A percentile compares a stretch with the other conserved stretches of the same genome.
Conservation (phyloP, 257 asterid genomes). For the Lantana camara region DNA sequence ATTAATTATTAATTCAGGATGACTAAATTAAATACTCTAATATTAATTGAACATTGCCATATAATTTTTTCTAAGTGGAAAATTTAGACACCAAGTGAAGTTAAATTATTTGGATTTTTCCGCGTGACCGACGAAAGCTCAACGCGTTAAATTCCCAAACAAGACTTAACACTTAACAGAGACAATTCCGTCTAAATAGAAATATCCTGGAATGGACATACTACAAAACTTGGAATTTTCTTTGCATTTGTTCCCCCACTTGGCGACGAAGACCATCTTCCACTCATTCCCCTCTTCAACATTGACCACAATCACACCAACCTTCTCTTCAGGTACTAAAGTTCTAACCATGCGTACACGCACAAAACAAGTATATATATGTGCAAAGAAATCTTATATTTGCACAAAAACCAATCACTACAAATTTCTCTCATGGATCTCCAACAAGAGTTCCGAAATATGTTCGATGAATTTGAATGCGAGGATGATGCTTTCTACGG, state of each 20-base stretch:
- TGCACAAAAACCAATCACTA: slow-evolving; percentile 5
- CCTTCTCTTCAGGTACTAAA: background rate
- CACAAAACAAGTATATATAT: background rate
- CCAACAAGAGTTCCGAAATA: slow-evolving; percentile 28
- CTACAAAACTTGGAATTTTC: slow-evolving; percentile 51
- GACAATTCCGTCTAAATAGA: slow-evolving; percentile 21
- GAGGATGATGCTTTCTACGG: slow-evolving; percentile 62
- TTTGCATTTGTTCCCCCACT: slow-evolving; percentile 38
- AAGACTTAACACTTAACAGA: background rate
- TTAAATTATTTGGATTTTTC: background rate
- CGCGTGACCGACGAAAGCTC: background rate
- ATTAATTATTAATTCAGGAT: too few relatives aligned
- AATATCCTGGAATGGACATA: background rate
- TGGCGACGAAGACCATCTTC: slow-evolving; percentile 35
- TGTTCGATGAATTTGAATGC: slow-evolving; percentile 37
- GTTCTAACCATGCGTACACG: background rate
- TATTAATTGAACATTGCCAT: too few relatives aligned
- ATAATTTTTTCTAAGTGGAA: too few relatives aligned
- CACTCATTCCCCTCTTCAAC: slow-evolving; percentile 28
- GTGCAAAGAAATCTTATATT: background rate
- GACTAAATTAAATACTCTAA: too few relatives aligned
- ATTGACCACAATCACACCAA: slow-evolving; percentile 44
- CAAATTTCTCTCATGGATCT: slow-evolving; percentile 38
- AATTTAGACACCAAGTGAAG: too few relatives aligned
- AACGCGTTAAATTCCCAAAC: slow-evolving; percentile 28